phyloP scores from a whole-genome alignment of 169 alveolate species.

The Babesia caballi region DNA sequence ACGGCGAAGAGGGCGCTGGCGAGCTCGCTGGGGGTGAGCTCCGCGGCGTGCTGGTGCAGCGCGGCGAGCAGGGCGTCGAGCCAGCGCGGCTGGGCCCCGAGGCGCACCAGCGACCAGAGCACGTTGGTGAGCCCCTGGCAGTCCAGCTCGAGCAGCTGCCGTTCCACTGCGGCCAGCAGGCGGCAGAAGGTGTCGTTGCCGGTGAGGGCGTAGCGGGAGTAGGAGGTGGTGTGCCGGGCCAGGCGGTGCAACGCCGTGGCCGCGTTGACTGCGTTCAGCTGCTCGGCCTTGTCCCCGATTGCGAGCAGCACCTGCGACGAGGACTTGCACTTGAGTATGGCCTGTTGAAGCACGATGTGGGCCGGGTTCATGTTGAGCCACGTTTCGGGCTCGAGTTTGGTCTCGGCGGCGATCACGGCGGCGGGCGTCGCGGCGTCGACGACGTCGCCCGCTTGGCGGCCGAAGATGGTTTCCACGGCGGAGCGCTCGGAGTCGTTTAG shows the following conservation, averaged over 20 bases:
- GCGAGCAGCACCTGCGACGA: slow-evolving; percentile 36
- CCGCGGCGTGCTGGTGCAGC: slow-evolving; percentile 15
- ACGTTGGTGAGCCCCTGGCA: slow-evolving; percentile 61
- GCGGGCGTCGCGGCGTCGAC: slow-evolving; percentile 64
- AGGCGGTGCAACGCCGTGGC: slow-evolving; percentile 61
- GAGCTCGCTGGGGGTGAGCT: slow-evolving; percentile 42
- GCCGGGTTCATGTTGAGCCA: slow-evolving; percentile 67
- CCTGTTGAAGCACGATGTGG: slow-evolving; percentile 55
- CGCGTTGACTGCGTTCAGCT: slow-evolving; percentile 52
- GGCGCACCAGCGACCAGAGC: slow-evolving; percentile 51
- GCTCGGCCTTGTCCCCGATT: slow-evolving; percentile 27
- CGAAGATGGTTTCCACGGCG: slow-evolving; percentile 9
- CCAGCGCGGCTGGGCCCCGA: slow-evolving; percentile 58
- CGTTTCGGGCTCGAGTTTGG: slow-evolving; percentile 63
- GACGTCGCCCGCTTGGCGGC: slow-evolving; percentile 1
- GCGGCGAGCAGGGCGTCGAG: slow-evolving; percentile 24
- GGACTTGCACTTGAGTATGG: slow-evolving; percentile 33
- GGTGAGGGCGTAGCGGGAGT: slow-evolving; percentile 32
- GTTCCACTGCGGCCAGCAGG: slow-evolving; percentile 18
- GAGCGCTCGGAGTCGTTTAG: slow-evolving; percentile 6
- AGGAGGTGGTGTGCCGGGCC: slow-evolving; percentile 41
- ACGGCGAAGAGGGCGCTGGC: slow-evolving; percentile 45
- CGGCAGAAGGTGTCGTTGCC: slow-evolving; percentile 31
- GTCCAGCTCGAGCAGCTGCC: slow-evolving; percentile 26
- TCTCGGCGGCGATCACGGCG: slow-evolving; percentile 52